A percentile compares a stretch with the other conserved stretches of the same genome.
Conservation (phyloP, 2,329 filamentous ascomycete genomes). For the Cladophialophora exuberans region DNA sequence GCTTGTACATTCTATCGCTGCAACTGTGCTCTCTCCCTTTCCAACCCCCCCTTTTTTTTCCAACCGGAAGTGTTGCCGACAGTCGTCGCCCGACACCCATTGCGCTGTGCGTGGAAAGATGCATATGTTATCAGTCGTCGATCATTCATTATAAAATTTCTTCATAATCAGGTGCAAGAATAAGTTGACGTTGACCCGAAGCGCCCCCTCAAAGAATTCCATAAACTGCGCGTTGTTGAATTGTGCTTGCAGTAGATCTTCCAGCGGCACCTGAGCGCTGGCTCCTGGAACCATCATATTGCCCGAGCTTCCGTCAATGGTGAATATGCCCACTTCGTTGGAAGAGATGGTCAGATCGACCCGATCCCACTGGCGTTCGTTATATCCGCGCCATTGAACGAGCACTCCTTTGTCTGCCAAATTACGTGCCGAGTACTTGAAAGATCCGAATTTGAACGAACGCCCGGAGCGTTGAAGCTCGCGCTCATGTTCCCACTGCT, state of each 20-base stretch:
- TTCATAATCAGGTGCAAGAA: constrained; percentile 96
- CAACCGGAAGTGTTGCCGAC: constrained; percentile 4
- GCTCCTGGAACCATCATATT: constrained; percentile 96
- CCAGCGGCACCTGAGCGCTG: constrained; percentile 83
- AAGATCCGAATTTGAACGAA: constrained; percentile 95
- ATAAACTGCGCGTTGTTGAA: constrained; percentile 97
- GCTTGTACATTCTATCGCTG: neutral
- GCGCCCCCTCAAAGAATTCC: constrained; percentile 82
- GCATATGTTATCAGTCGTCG: constrained; percentile 16
- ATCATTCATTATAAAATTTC: constrained; percentile 79
- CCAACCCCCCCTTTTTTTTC: constrained; percentile 2
- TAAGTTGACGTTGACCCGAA: constrained; percentile 94
- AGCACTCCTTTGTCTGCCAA: constrained; percentile 93
- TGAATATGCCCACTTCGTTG: constrained; percentile 92
- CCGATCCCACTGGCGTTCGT: constrained; percentile 82
- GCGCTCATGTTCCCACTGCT: constrained; percentile 97
- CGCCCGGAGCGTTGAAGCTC: constrained; percentile 91
- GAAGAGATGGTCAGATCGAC: constrained; percentile 93
- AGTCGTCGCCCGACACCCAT: neutral
- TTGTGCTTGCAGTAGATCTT: constrained; percentile 92
- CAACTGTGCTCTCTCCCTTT: neutral
- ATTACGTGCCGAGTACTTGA: constrained; percentile 90
- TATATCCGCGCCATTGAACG: constrained; percentile 84
- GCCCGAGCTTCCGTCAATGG: constrained; percentile 85
- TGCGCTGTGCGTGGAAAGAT: neutral